phyloP scores from a whole-genome alignment of 495 filamentous ascomycete species.

The Friedmanniomyces simplex region DNA sequence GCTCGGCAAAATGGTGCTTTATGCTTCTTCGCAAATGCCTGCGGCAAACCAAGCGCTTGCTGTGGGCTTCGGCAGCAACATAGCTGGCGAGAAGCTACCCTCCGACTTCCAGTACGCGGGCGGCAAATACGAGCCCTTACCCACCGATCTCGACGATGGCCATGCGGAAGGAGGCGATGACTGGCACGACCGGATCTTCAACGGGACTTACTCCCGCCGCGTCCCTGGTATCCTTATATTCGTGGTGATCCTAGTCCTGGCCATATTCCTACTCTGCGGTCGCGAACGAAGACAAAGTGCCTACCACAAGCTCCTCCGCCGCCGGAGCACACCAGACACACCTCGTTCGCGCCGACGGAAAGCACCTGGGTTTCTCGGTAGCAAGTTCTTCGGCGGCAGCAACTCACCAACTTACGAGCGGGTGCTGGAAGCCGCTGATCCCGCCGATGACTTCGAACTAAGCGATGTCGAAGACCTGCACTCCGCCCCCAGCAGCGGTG shows the following conservation, averaged over 20 bases:
- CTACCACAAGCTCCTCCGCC: conserved; percentile 41
- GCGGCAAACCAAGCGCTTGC: conserved; percentile 48
- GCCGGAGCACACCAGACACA: conserved; percentile 33
- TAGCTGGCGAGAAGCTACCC: conserved; percentile 45
- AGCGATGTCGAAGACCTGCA: conserved; percentile 46
- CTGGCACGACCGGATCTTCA: conserved; percentile 65
- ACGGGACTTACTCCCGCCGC: conserved; percentile 49
- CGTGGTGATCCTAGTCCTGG: conserved; percentile 57
- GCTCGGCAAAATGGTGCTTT: conserved; percentile 93
- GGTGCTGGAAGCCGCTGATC: conserved; percentile 64
- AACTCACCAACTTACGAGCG: conserved; percentile 56
- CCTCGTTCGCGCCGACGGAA: background rate
- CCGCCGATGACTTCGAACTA: conserved; percentile 49
- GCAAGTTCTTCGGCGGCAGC: conserved; percentile 48
- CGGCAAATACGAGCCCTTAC: conserved; percentile 29
- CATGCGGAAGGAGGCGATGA: conserved; percentile 44
- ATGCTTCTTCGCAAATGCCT: conserved; percentile 79
- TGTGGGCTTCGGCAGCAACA: conserved; percentile 88
- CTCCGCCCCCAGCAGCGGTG: conserved; percentile 41
- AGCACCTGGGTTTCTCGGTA: conserved; percentile 40
- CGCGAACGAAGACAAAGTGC: conserved; percentile 61
- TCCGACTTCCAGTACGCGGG: conserved; percentile 79
- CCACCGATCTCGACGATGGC: conserved; percentile 32
- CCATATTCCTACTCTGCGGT: conserved; percentile 54
- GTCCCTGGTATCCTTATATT: conserved; percentile 68